Evolutionary conservation across 2,329 filamentous ascomycete species (phyloP), one percentile per base, ranked within the genome.

Genomic region (Clonostachys chloroleuca): DNA sequence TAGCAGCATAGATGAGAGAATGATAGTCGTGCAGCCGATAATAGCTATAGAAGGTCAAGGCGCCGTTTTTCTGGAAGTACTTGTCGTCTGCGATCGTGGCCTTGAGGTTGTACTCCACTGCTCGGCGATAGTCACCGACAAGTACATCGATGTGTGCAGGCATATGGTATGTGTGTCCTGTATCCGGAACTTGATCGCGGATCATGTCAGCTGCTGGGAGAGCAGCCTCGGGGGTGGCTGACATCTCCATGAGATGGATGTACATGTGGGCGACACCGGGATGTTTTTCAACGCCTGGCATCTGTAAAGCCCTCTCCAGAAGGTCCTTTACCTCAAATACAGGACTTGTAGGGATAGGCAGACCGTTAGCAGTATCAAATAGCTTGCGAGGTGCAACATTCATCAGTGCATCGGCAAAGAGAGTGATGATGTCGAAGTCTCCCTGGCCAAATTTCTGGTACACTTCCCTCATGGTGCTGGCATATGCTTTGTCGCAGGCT

Each of bases 1-100:
- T 88, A 41, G 86, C 85, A 2, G 83, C 84, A 58, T 90, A 90
- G 43, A 89, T 78, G 9, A 80, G 74, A 49, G 87, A 89, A 59
- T 90, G 86, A 55, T 82, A 84, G 54, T 90, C 72, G 59, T 91
- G 87, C 51, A 79, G 77, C 6, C 86, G 77, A 57, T 90, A 91
- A 12, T 89, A 74, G 0, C 81, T 83, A 64, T 90, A 91, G 60
- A 90, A 89, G 59, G 85, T 86, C 46, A 77, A 61, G 0, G 78
- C 68, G 0, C 85, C 83, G 5, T 74, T 69, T 5, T 72, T 66
- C 0, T 66, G 63, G 3, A 87, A 69, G 55, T 78, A 89, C 51
- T 78, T 80, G 47, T 86, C 77, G 58, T 90, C 86, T 2, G 84
- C 84, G 0, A 66, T 56, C 42, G 86, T 81, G 9, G 86, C 86